Conservation (phyloP, 2,329 filamentous ascomycete species). For the Talaromyces sp. region DNA sequence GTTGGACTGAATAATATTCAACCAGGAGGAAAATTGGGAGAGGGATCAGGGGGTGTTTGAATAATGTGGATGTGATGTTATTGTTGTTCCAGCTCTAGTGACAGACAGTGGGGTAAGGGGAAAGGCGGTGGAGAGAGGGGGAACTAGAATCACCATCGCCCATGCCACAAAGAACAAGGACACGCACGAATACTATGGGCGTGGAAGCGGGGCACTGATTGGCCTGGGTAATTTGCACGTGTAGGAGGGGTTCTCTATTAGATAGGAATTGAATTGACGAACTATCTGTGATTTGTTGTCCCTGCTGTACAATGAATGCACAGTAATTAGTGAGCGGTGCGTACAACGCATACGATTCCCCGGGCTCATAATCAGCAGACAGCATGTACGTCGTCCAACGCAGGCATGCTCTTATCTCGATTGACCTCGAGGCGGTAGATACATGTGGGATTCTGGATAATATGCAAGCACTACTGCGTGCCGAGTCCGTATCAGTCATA, state of each 20-base stretch:
- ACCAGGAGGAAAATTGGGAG: too few species aligned
- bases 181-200: not conserved
- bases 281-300: not conserved
- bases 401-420: not conserved
- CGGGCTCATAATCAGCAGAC: not conserved
- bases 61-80: too few species aligned
- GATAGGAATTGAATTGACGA: too few species aligned
- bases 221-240: not conserved
- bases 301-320: not conserved
- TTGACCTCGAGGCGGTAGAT: not conserved
- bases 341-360: not conserved
- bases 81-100: not conserved
- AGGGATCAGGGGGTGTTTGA: not conserved
- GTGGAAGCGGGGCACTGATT: not conserved
- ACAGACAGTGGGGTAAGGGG: constrained; percentile 19
- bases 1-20: not conserved
- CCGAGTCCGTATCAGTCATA: not conserved
- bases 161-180: not conserved
- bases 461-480: not conserved
- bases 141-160: not conserved
- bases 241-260: not conserved
- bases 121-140: constrained; percentile 26
- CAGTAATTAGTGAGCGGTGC: not conserved
- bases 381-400: not conserved
- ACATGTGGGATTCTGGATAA: not conserved